Percentiles rank a stretch among this genome's conserved stretches.
Evolutionary conservation across 139 green algal genomes (phyloP).

Genomic region (Parachlorella kessleri): DNA sequence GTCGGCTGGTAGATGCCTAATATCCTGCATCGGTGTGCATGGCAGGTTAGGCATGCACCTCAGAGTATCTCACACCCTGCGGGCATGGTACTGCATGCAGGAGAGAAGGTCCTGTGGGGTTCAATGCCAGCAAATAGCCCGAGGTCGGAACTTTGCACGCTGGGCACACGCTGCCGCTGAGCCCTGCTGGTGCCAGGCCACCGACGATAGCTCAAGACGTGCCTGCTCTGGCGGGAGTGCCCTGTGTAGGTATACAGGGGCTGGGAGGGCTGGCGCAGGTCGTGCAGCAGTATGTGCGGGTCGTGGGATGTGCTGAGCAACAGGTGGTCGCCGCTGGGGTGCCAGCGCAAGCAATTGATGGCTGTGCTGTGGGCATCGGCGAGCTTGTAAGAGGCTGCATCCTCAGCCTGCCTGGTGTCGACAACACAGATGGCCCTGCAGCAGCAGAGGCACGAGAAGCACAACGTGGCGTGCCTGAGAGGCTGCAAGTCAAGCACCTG

Average conservation of each 20-base stretch:
- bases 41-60: too few relatives aligned
- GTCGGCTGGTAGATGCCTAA: constrained; percentile 41
- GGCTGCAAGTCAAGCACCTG: too few relatives aligned
- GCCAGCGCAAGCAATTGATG: constrained; percentile 39
- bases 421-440: neutral
- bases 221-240: constrained; percentile 5
- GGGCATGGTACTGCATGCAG: too few relatives aligned
- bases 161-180: too few relatives aligned
- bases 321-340: constrained; percentile 21
- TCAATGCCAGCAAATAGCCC: too few relatives aligned
- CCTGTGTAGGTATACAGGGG: constrained; percentile 28
- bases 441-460: too few relatives aligned
- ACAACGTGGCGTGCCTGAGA: too few relatives aligned
- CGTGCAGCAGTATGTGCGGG: constrained; percentile 32
- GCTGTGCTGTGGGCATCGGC: neutral
- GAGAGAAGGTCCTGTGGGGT: too few relatives aligned
- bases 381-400: neutral
- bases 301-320: constrained; percentile 31
- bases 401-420: neutral
- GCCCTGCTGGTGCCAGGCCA: too few relatives aligned
- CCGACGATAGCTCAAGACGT: too few relatives aligned
- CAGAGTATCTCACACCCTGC: too few relatives aligned
- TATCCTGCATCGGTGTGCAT: neutral
- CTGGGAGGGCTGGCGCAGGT: constrained; percentile 29
- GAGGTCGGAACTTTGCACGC: too few relatives aligned